Evolutionary conservation across 139 green algal genomes (phyloP).

Genomic region (Volvox reticuliferus): DNA sequence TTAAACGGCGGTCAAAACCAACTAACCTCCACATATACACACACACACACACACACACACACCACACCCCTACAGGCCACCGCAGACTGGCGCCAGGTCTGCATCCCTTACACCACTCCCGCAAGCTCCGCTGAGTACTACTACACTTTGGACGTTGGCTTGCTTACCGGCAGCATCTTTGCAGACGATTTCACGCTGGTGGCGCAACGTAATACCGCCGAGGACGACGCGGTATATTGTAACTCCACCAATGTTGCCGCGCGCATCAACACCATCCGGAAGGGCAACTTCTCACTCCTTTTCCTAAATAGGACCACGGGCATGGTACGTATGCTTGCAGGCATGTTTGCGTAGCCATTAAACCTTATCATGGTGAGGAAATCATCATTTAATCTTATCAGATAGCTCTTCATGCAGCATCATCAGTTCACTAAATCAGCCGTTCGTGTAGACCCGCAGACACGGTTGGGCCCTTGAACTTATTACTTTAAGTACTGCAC

Average conservation of each 20-base stretch:
- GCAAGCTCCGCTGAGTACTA: neutral
- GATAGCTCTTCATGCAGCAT: neutral
- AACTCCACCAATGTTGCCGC: neutral
- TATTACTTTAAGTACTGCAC: neutral
- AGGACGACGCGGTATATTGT: neutral
- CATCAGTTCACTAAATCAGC: neutral
- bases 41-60: neutral
- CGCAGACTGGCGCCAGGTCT: neutral
- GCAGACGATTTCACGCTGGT: constrained; percentile 14
- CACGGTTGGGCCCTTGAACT: too few species aligned
- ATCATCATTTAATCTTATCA: neutral
- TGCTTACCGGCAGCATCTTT: neutral
- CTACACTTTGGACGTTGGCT: neutral
- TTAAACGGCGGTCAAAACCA: neutral
- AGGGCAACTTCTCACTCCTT: neutral
- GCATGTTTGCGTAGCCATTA: neutral
- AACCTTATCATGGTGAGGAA: neutral
- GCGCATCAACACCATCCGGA: constrained; percentile 3
- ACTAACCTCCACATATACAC: neutral
- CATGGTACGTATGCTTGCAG: neutral
- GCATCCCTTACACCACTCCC: neutral
- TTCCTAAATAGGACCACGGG: neutral
- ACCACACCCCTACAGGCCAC: neutral
- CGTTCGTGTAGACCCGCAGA: neutral
- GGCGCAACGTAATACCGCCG: neutral